Base-by-base conservation (phyloP, 805 yeast species). In the Candida namnaoensis region DNA sequence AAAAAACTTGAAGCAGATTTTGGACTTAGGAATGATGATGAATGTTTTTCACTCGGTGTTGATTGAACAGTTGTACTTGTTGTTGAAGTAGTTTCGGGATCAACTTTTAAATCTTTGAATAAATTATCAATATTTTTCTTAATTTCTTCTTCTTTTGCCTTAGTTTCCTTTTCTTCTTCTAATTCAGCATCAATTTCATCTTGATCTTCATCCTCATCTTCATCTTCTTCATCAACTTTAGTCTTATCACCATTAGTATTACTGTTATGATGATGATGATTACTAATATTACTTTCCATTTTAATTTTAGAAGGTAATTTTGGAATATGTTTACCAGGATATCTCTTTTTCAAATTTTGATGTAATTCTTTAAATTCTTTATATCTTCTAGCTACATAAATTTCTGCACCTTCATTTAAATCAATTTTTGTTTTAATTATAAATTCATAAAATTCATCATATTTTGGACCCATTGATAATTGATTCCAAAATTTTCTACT, bases 241-340 rank as follows among this genome's bases (percentile, higher is more conserved):
- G 9, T 27, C 6, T 14, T 14, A 19, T 32, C 33, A 3, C 36
- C 42, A 5, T 27, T 15, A 23, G 5, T 28, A 26, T 7, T n/a
- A 15, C 14, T 19, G 14, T 19, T 14, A 26, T 8, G 28, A 26
- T 26, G 8, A 26, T 26, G 8, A 26, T 36, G 28, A 5, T 28
- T 34, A 7, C 49, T 52, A 9, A 54, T 41, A 42, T 62, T 67
- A 34, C 66, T 48, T 41, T 54, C 56, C 37, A 60, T 53, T 44
- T 68, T 70, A 32, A 72, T 71, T 51, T 76, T 79, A 32, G 65
- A 67, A 0, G 93, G 93, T 23, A 84, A 53, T 10, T 59, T 63
- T 5, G 82, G 78, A 19, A 84, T 58, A 9, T 72, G 74, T 41
- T 78, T 74, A 0, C 91, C 95, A 0, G 96, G 95, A 50, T 76